These are phyloP conservation scores for Cocos nucifera DNA, from an alignment of 176 grass and related monocot genomes.

Conservation along the genomic window DNA sequence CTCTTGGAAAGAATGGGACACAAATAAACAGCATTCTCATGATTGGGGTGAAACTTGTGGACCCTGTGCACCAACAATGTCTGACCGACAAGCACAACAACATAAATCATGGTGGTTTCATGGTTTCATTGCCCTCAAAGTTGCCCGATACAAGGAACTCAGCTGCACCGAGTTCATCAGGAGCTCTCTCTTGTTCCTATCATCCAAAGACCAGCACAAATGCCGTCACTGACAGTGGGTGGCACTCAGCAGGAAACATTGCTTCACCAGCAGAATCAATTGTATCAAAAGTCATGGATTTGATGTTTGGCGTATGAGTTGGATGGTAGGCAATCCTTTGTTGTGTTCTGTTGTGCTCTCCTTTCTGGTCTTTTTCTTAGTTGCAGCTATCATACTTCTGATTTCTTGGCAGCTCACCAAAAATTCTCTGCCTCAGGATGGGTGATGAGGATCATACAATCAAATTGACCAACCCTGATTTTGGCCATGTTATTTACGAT, in stretches of 20 bases:
- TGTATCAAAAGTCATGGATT: slow-evolving; percentile 67
- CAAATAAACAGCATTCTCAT: slow-evolving; percentile 63
- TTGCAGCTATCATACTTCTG: too few relatives aligned
- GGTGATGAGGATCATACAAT: too few relatives aligned
- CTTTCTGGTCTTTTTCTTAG: too few relatives aligned
- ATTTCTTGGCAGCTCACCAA: too few relatives aligned
- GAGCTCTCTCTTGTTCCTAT: slow-evolving; percentile 36
- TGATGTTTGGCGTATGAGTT: slow-evolving; percentile 81
- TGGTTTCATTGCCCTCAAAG: slow-evolving; percentile 50
- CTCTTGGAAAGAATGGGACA: slow-evolving; percentile 73
- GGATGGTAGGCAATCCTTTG: too few relatives aligned
- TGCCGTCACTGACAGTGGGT: slow-evolving; percentile 17
- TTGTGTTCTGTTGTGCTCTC: too few relatives aligned
- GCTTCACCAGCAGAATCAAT: slow-evolving; percentile 63
- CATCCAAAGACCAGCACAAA: slow-evolving; percentile 26
- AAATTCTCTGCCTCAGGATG: too few relatives aligned
- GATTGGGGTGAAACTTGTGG: slow-evolving; percentile 81
- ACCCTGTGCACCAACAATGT: slow-evolving; percentile 43
- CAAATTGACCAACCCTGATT: too few relatives aligned
- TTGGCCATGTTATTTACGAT: too few relatives aligned
- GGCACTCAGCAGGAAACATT: slow-evolving; percentile 31
- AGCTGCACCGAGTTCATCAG: slow-evolving; percentile 29
- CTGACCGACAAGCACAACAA: slow-evolving; percentile 41
- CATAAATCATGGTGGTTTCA: slow-evolving; percentile 56
- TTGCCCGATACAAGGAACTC: slow-evolving; percentile 22